Percentiles rank a stretch among this genome's conserved stretches.
These are phyloP conservation scores for Talaromyces sp. DNA, from an alignment of 2,329 filamentous ascomycete genomes.

Conservation along the genomic window DNA sequence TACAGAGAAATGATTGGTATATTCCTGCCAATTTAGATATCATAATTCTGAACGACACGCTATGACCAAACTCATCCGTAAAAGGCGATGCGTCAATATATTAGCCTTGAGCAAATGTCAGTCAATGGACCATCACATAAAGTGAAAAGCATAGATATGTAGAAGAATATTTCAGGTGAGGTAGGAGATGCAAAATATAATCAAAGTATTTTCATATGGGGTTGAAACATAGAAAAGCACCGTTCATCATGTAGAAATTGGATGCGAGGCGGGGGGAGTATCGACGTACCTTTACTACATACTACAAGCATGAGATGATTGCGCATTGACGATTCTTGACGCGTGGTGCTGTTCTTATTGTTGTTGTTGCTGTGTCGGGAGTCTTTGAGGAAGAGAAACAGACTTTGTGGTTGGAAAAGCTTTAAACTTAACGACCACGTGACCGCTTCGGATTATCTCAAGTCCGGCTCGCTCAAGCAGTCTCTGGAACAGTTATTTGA, in stretches of 20 bases:
- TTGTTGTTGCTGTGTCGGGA: neutral
- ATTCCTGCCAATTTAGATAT: neutral
- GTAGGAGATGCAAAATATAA: constrained; percentile 28
- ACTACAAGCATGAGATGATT: neutral
- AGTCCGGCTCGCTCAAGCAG: neutral
- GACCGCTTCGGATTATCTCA: constrained; percentile 18
- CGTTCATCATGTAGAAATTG: constrained; percentile 29
- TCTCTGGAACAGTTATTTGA: neutral
- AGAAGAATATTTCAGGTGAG: constrained; percentile 2
- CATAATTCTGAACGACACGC: neutral
- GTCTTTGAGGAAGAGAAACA: neutral
- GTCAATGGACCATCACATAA: neutral
- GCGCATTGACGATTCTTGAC: neutral
- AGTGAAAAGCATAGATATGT: neutral
- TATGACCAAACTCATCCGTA: neutral
- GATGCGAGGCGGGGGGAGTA: neutral
- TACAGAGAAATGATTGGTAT: neutral
- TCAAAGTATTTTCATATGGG: constrained; percentile 36
- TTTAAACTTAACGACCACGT: constrained; percentile 28
- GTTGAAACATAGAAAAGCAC: constrained; percentile 40
- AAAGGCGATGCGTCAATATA: neutral
- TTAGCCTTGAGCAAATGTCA: neutral
- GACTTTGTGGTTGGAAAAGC: constrained; percentile 10
- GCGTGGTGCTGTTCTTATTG: neutral
- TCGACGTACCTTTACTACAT: neutral